Conservation (phyloP, 345 rosid species). For the Eucalyptus pumila region DNA sequence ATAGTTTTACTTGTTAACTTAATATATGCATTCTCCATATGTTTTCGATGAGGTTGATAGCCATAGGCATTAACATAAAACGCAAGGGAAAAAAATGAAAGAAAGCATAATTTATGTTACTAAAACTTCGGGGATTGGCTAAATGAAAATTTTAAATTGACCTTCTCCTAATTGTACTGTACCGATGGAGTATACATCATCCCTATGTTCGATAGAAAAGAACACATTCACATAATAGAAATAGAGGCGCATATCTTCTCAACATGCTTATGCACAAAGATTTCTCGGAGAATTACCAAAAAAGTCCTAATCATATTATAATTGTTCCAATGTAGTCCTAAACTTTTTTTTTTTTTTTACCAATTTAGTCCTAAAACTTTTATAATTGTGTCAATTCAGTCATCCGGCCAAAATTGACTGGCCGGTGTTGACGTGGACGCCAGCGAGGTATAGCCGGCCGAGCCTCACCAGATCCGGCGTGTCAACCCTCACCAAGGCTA, state of each 20-base stretch:
- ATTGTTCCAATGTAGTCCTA: rapidly evolving
- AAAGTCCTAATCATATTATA: no score
- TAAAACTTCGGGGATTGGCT: background rate
- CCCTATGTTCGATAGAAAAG: background rate
- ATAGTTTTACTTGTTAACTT: background rate
- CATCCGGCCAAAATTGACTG: no score
- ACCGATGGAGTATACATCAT: background rate
- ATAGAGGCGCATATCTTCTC: background rate
- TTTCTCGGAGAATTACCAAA: background rate
- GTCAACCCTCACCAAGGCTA: no score
- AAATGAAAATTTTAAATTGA: background rate
- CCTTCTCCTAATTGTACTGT: background rate
- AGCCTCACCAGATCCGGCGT: no score
- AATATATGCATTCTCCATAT: background rate
- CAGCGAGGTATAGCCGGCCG: rapidly evolving
- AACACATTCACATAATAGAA: background rate
- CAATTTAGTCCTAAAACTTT: no score
- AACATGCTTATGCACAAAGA: background rate
- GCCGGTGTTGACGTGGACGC: rapidly evolving
- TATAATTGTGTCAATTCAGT: no score
- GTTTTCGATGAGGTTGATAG: background rate
- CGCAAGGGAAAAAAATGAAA: background rate
- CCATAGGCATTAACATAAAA: background rate
- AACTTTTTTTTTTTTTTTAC: no score
- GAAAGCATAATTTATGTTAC: background rate